Base-by-base conservation (phyloP, 78 protist species). In the Acrasis kona region DNA sequence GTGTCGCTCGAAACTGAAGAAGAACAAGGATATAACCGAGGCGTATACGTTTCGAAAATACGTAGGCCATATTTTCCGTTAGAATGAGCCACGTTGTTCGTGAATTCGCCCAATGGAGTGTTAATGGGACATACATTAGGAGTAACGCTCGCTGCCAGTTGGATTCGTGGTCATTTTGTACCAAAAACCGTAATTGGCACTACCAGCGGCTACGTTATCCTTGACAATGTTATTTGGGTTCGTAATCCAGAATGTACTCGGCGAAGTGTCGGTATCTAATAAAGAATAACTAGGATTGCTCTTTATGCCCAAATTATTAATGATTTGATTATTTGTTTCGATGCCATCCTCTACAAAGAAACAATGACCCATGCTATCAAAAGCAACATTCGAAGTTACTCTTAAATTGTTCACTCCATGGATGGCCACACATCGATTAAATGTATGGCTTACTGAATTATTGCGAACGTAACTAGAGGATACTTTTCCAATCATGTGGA, bases 161-260 rank as follows among this genome's bases (percentile, higher is more conserved):
- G 2, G 58, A 4, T 19, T 67, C 5, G 36, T 6, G 10, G 29
- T 67, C 34, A 30, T 27, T 12, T 4, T 2, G 2, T 29, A 5
- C 84, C 84, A 80, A 40, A 32, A 72, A 40, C 84, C 77, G 40
- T 19, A 2, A 67, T 36, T 36, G 34, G 2, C 29, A n/a, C 67
- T 40, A 9, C 84, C 84, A 29, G 65, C 84, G 5, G 84, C 84
- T 31, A 9, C 77, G 69, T 80, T 80, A 78, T 35, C 34, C 29
- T 0, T 4, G 39, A 40, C 28, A 39, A 34, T 2, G 76, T 80
- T 80, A 39, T 0, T 12, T 10, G 84, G 73, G 38, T 40, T n/a
- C 27, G 72, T 31, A 31, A 70, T 28, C 84, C 84, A 80, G 66
- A 72, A 72, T 68, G 27, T 9, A 37, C 79, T 42, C 6, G 84